Conservation (phyloP, 257 asterid genomes). For the Fraxinus quadrangulata region DNA sequence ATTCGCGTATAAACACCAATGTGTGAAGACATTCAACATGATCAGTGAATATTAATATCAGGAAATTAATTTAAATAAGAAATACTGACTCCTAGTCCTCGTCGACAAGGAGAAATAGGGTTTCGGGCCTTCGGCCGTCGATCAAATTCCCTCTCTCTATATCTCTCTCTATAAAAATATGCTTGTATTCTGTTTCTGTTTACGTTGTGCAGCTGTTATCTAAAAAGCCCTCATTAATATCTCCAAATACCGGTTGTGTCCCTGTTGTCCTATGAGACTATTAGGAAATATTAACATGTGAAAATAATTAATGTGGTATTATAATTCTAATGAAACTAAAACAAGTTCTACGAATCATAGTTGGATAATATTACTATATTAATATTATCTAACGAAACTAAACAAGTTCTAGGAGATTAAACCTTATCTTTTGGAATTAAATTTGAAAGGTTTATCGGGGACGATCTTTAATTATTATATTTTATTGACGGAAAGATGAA, state of each 20-base stretch:
- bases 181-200: neutral
- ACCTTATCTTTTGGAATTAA: too few relatives aligned
- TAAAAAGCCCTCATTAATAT: neutral
- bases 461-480: too few relatives aligned
- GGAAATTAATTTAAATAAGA: neutral
- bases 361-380: too few relatives aligned
- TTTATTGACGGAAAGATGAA: too few relatives aligned
- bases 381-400: too few relatives aligned
- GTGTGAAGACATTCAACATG: neutral
- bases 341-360: too few relatives aligned
- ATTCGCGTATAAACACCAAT: neutral
- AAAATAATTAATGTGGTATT: too few relatives aligned
- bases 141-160: neutral
- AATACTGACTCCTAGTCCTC: neutral
- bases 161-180: neutral
- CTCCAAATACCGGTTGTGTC: neutral
- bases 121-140: slow-evolving; percentile 1
- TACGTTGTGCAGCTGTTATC: neutral
- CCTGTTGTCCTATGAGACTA: neutral
- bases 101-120: neutral
- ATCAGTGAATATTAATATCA: neutral
- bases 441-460: too few relatives aligned
- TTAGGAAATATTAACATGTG: too few relatives aligned
- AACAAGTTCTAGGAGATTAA: too few relatives aligned
- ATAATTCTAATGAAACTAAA: too few relatives aligned